Evolutionary conservation across 768 basidiomycete genomes (phyloP), one percentile per base, ranked within the genome.

Genomic region (Rhodotorula graminis): DNA sequence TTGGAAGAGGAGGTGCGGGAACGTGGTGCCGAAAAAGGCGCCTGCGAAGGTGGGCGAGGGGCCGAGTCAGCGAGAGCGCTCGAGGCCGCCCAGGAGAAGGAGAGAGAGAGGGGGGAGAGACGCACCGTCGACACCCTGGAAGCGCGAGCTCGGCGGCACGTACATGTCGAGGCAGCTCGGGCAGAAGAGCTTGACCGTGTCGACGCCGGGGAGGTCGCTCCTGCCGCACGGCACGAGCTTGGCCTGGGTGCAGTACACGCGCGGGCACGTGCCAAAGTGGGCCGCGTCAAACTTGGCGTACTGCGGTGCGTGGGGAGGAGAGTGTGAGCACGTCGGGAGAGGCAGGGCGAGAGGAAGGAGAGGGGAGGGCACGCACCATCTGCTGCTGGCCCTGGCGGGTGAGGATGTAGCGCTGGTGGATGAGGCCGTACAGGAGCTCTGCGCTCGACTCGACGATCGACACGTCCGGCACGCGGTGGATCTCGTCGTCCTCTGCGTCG

Each of bases 11-110:
- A 99, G 85, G 79, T 97, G 93, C 2, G 94, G 85, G 81, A 99
- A 99, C n/a, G 95, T 97, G 0, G 95, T 98, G 31, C 96, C 96
- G 83, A 99, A 99, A 84, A 97, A 99, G 19, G 96, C 96, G 73
- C 95, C 94, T 97, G 47, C 10, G 44, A 14, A 21, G 49, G 27
- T 9, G 37, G 9, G 37, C 0, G 50, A 21, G 47, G 19, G 12
- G 8, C 14, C 23, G 23, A n/a, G 29, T 6, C 11, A 37, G 40
- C 10, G 59, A 47, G 23, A 52, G 3, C n/a, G 44, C n/a, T n/a
- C 15, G 18, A n/a, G 14, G 58, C 15, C 5, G 47, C 15, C 4
- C 15, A 47, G 15, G 18, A 18, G 19, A 9, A 52, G n/a, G 15
- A 42, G 37, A 49, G 40, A 23, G 33, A 47, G 44, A 2, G 67